These are phyloP conservation scores for Diaporthe sp. DNA, from an alignment of 2,329 filamentous ascomycete species.

Conservation along the genomic window DNA sequence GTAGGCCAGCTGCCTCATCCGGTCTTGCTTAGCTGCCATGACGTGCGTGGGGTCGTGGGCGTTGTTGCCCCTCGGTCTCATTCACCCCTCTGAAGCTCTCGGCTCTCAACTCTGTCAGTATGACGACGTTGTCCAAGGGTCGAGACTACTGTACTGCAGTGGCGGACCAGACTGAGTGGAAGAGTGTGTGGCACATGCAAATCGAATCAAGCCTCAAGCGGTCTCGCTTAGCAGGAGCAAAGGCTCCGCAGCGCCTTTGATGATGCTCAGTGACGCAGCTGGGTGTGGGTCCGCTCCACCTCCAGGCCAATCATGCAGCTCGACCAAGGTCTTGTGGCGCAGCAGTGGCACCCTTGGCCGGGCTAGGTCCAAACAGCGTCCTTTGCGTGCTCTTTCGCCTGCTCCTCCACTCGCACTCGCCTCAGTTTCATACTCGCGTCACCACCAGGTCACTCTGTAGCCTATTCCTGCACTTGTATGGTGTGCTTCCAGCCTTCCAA, in stretches of 20 bases:
- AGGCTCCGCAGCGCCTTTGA: not conserved
- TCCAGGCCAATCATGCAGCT: not conserved
- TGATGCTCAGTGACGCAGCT: conserved; percentile 27
- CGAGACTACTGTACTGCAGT: not conserved
- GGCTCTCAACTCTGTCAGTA: conserved; percentile 10
- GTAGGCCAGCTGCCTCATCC: conserved; percentile 14
- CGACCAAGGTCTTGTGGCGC: conserved; percentile 3
- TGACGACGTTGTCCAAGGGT: conserved; percentile 24
- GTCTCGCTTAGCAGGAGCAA: conserved; percentile 13
- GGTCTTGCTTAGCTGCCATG: conserved; percentile 2
- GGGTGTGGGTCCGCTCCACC: not conserved
- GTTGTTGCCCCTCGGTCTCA: not conserved
- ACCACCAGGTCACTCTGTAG: not conserved
- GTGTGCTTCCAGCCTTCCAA: not conserved
- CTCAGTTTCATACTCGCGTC: conserved; percentile 11
- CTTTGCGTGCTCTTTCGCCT: not conserved
- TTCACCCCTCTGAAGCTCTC: not conserved
- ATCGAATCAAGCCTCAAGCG: conserved; percentile 12
- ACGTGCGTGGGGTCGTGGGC: conserved; percentile 28
- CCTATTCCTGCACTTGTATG: not conserved
- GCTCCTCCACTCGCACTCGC: not conserved
- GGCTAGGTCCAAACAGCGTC: not conserved
- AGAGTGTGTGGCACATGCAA: conserved; percentile 27
- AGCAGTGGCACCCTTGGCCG: conserved; percentile 11
- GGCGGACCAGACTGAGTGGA: no score